These are phyloP conservation scores for Epichloe brachyelytri DNA, from an alignment of 2,329 filamentous ascomycete species.

Conservation along the genomic window DNA sequence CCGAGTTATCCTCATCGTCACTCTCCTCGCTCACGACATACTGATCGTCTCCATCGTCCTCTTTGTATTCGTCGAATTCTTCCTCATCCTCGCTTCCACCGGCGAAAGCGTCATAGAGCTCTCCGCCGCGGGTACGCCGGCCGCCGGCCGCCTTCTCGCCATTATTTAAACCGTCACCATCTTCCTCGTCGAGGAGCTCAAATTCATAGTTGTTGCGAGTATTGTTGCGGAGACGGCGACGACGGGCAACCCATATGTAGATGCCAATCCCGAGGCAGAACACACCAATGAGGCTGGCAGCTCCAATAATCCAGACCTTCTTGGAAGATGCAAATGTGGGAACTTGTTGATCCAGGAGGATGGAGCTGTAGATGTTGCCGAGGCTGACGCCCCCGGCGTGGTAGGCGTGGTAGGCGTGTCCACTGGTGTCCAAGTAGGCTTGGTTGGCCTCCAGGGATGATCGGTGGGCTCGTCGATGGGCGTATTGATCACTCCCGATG, in stretches of 20 bases:
- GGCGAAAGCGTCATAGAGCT: slow-evolving; percentile 95
- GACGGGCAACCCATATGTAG: slow-evolving; percentile 70
- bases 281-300: slow-evolving; percentile 66
- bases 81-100: slow-evolving; percentile 62
- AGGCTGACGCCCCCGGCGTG: not conserved
- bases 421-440: slow-evolving; percentile 16
- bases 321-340: slow-evolving; percentile 79
- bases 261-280: slow-evolving; percentile 74
- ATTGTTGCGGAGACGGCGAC: slow-evolving; percentile 61
- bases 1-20: slow-evolving; percentile 24
- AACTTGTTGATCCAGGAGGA: slow-evolving; percentile 74
- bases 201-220: slow-evolving; percentile 84
- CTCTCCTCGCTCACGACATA: slow-evolving; percentile 39
- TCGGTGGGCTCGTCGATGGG: slow-evolving; percentile 39
- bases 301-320: slow-evolving; percentile 86
- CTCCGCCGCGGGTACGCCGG: slow-evolving; percentile 57
- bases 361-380: slow-evolving; percentile 20
- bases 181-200: slow-evolving; percentile 77
- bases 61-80: slow-evolving; percentile 28
- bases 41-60: slow-evolving; percentile 20
- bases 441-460: slow-evolving; percentile 51
- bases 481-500: slow-evolving; percentile 27
- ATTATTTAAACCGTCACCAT: slow-evolving; percentile 43
- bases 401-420: not conserved
- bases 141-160: slow-evolving; percentile 32